phyloP scores from a whole-genome alignment of 2,329 filamentous ascomycete species.

The Aquanectria penicillioides region DNA sequence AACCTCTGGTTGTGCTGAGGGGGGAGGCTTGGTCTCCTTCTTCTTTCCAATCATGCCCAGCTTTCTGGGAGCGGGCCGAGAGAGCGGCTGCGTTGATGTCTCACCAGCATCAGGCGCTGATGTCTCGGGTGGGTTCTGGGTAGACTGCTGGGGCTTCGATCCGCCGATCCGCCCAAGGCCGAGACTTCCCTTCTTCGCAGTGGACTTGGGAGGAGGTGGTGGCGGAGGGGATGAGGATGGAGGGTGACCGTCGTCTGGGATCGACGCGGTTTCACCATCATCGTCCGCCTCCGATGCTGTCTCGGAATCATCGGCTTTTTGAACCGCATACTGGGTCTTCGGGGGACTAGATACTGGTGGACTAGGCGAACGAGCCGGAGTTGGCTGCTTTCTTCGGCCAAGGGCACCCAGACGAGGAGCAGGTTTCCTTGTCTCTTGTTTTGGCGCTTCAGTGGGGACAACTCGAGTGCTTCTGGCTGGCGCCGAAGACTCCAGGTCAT shows the following conservation, averaged over 20 bases:
- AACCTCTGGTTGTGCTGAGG: slow-evolving; percentile 12
- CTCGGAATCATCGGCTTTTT: slow-evolving; percentile 46
- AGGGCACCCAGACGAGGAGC: slow-evolving; percentile 48
- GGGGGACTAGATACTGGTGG: slow-evolving; percentile 16
- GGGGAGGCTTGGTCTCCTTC: slow-evolving; percentile 19
- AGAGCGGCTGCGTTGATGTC: slow-evolving; percentile 10
- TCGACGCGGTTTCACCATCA: slow-evolving; percentile 40
- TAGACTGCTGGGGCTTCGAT: slow-evolving; percentile 31
- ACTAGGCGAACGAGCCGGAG: slow-evolving; percentile 37
- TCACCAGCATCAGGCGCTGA: slow-evolving; percentile 19
- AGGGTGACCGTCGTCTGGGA: slow-evolving; percentile 25
- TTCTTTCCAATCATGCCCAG: slow-evolving; percentile 50
- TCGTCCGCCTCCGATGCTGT: slow-evolving; percentile 57
- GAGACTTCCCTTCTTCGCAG: slow-evolving; percentile 46
- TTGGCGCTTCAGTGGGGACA: slow-evolving; percentile 20
- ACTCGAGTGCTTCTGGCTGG: slow-evolving; percentile 16
- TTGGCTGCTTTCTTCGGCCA: slow-evolving; percentile 45
- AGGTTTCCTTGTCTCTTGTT: slow-evolving; percentile 28
- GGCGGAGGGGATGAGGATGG: slow-evolving; percentile 34
- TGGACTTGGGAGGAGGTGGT: slow-evolving; percentile 35
- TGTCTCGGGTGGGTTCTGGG: slow-evolving; percentile 11
- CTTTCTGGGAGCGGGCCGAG: slow-evolving; percentile 33
- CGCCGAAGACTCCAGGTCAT: slow-evolving; percentile 38
- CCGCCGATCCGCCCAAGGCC: slow-evolving; percentile 56
- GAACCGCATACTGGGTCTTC: slow-evolving; percentile 1